phyloP scores from a whole-genome alignment of 2,329 filamentous ascomycete genomes.

The Mycosphaerelloides madeirae region DNA sequence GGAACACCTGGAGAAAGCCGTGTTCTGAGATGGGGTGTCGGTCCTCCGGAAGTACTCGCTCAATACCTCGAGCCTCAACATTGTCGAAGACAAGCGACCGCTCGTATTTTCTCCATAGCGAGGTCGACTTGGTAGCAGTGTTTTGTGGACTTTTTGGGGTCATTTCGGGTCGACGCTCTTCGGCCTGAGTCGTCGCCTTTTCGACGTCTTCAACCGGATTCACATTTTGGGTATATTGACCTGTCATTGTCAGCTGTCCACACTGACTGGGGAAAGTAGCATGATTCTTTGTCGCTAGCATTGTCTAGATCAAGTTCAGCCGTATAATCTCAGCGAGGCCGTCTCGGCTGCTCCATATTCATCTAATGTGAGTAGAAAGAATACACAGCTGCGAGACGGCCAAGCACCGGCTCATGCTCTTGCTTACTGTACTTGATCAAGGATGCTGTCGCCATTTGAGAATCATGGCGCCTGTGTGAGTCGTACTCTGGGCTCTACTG shows the following conservation, averaged over 20 bases:
- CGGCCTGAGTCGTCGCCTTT: constrained; percentile 6
- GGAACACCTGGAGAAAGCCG: constrained; percentile 53
- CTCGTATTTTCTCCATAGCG: constrained; percentile 28
- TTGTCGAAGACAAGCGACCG: constrained; percentile 47
- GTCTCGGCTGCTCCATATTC: not conserved
- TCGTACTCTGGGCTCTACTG: constrained; percentile 5
- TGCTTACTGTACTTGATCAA: constrained; percentile 25
- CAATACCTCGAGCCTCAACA: constrained; percentile 57
- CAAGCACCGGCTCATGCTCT: constrained; percentile 36
- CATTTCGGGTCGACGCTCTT: too few species aligned
- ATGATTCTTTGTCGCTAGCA: constrained; percentile 51
- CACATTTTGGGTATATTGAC: constrained; percentile 22
- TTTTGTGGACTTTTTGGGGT: too few species aligned
- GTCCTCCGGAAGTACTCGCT: constrained; percentile 53
- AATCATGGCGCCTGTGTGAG: constrained; percentile 9
- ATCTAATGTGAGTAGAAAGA: not conserved
- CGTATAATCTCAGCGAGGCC: constrained; percentile 49
- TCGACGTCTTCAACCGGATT: constrained; percentile 15
- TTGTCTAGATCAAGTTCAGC: constrained; percentile 53
- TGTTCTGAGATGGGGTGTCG: constrained; percentile 49
- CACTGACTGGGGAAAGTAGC: constrained; percentile 30
- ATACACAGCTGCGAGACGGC: constrained; percentile 5
- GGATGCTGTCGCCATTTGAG: constrained; percentile 4
- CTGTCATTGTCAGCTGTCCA: constrained; percentile 33
- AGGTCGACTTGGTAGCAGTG: too few species aligned